Evolutionary conservation across 306 rosid species (phyloP).

Genomic region (Senna tora): DNA sequence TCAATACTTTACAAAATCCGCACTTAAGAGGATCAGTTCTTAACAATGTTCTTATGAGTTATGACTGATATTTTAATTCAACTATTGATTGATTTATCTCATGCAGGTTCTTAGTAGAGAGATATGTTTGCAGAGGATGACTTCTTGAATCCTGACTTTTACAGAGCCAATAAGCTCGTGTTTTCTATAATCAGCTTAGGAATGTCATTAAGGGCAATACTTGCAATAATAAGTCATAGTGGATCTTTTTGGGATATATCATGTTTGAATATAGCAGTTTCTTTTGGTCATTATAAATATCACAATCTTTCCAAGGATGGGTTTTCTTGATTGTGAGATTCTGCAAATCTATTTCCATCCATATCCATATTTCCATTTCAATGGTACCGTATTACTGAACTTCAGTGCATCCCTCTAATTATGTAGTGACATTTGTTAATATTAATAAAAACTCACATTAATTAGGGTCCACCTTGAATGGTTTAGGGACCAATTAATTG

Average conservation of each 20-base stretch:
- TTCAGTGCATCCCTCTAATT: too few species aligned
- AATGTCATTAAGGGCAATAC: neutral
- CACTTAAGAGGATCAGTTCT: too few species aligned
- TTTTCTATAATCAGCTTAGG: neutral
- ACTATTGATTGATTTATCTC: constrained; percentile 66
- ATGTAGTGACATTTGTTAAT: too few species aligned
- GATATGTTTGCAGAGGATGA: constrained; percentile 66
- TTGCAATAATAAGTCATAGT: neutral
- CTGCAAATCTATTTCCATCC: too few species aligned
- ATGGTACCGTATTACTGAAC: too few species aligned
- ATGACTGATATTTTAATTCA: constrained; percentile 48
- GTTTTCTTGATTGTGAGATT: neutral
- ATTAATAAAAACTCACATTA: too few species aligned
- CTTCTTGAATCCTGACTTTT: constrained; percentile 34
- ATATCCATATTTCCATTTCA: too few species aligned
- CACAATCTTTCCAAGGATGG: neutral
- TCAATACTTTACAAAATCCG: too few species aligned
- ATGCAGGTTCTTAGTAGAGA: constrained; percentile 86
- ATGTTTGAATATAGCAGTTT: constrained; percentile 1
- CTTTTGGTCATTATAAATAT: neutral
- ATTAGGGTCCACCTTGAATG: too few species aligned
- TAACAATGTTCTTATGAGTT: constrained; percentile 60
- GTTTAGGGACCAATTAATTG: too few species aligned
- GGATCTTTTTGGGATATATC: neutral
- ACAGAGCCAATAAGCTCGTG: constrained; percentile 31